phyloP scores from a whole-genome alignment of 345 rosid species.

The Hibiscus syriacus region DNA sequence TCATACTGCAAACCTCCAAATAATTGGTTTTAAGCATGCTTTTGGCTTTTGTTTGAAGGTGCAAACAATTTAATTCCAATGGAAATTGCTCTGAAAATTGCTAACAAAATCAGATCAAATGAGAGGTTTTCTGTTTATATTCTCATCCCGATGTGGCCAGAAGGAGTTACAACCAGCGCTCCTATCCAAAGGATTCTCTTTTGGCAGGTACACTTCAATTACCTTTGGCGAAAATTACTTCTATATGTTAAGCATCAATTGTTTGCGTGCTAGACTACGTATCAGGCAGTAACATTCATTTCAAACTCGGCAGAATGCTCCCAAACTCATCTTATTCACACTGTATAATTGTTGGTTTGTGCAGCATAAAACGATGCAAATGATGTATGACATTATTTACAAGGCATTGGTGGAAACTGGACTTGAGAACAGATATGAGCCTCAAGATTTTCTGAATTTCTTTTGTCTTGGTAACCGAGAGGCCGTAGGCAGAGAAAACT shows the following conservation, averaged over 20 bases:
- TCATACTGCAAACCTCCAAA: too few relatives aligned
- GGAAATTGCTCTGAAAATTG: slow-evolving; percentile 90
- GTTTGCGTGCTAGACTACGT: neutral
- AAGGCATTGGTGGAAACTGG: slow-evolving; percentile 77
- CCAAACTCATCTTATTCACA: neutral
- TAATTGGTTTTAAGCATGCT: slow-evolving; percentile 10
- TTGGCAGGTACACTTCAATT: slow-evolving; percentile 64
- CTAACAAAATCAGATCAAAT: slow-evolving; percentile 67
- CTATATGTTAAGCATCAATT: neutral
- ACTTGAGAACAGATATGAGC: slow-evolving; percentile 58
- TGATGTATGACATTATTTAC: slow-evolving; percentile 84
- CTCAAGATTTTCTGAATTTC: slow-evolving; percentile 87
- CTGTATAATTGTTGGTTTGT: slow-evolving; percentile 13
- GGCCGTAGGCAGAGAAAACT: slow-evolving; percentile 30
- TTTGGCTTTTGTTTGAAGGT: slow-evolving; percentile 36
- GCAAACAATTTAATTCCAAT: slow-evolving; percentile 90
- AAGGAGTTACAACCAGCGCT: slow-evolving; percentile 63
- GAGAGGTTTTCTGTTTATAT: slow-evolving; percentile 85
- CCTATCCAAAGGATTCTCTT: slow-evolving; percentile 69
- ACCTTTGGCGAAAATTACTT: neutral
- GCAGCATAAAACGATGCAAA: slow-evolving; percentile 89
- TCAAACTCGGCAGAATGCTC: neutral
- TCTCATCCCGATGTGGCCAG: slow-evolving; percentile 98
- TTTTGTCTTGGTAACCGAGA: slow-evolving; percentile 95
- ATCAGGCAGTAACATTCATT: neutral